phyloP scores from a whole-genome alignment of 1,139 yeast species.

The Nakaseomyces sp. region DNA sequence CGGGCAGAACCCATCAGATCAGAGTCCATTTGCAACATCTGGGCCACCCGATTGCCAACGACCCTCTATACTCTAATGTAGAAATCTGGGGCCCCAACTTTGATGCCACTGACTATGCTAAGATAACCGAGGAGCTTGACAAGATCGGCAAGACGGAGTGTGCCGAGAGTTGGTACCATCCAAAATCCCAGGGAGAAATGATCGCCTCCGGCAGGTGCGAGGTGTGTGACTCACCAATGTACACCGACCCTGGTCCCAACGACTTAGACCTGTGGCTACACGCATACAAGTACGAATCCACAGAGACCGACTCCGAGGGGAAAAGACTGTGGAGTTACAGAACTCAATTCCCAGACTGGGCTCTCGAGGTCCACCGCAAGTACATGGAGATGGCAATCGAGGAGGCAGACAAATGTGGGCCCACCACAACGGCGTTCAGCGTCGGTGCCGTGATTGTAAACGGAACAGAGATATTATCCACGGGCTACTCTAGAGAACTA shows the following conservation, averaged over 20 bases:
- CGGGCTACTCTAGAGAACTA: slow-evolving; percentile 84
- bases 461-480: slow-evolving; percentile 54
- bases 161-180: slow-evolving; percentile 62
- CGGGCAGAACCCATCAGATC: slow-evolving; percentile 94
- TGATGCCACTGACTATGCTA: slow-evolving; percentile 48
- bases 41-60: slow-evolving; percentile 90
- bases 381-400: slow-evolving; percentile 55
- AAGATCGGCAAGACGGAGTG: slow-evolving; percentile 59
- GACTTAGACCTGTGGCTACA: slow-evolving; percentile 87
- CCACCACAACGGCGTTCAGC: slow-evolving; percentile 78
- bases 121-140: slow-evolving; percentile 44
- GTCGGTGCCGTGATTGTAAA: slow-evolving; percentile 86
- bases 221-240: slow-evolving; percentile 61
- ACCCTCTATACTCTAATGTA: slow-evolving; percentile 74
- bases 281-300: slow-evolving; percentile 68
- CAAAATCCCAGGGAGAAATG: slow-evolving; percentile 48
- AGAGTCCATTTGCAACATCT: slow-evolving; percentile 82
- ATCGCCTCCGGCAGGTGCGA: slow-evolving; percentile 52
- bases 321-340: slow-evolving; percentile 63
- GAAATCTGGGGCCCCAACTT: slow-evolving; percentile 67
- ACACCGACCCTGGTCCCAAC: slow-evolving; percentile 80
- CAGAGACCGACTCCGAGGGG: slow-evolving; percentile 45
- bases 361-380: slow-evolving; percentile 46
- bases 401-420: slow-evolving; percentile 74
- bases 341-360: slow-evolving; percentile 89